Evolutionary conservation across 2,329 filamentous ascomycete species (phyloP), one percentile per base, ranked within the genome.

Genomic region (Trichoderma guizhouense): DNA sequence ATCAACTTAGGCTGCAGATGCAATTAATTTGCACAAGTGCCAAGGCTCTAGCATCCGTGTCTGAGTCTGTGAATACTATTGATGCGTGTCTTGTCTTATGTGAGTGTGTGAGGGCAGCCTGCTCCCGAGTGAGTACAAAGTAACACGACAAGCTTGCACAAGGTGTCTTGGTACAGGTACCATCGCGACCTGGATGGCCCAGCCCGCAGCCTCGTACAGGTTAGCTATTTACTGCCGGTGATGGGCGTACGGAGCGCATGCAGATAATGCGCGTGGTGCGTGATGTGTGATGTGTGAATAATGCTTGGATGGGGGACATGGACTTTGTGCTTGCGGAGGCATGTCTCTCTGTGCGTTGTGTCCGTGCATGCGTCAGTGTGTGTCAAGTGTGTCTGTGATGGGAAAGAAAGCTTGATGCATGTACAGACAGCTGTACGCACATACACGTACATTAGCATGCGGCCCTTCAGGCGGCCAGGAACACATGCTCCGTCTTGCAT

Each of bases 381-480:
- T 62, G 39, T 34, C 55, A n/a, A 32, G 15, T 32, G 15, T 32
- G 55, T 30, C 28, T 30, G 55, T 58, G 55, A 21, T 12, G n/a
- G 55, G 36, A 39, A 39, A 39, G 36, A 39, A 39, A 39, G 36
- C 36, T 39, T 39, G 60, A 43, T 57, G 68, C 34, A 53, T 70
- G 58, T 36, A 66, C 61, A 64, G 51, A 57, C 60, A 64, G 51
- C 61, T 34, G 51, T 65, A 51, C 69, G 26, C 69, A 65, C 61
- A 64, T 60, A 30, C 18, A 21, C 47, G 39, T 47, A 60, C 57
- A 62, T 26, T 26, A 47, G 66, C 32, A 58, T 62, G 66, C 57
- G 60, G 58, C 58, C 58, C 55, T 73, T 73, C 73, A 74, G 74
- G 74, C 69, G 74, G 73, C 73, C 74, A 72, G 72, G 74, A 66